Evolutionary conservation across 2,329 filamentous ascomycete species (phyloP), one percentile per base, ranked within the genome.

Genomic region (Mycocentrospora acerina): DNA sequence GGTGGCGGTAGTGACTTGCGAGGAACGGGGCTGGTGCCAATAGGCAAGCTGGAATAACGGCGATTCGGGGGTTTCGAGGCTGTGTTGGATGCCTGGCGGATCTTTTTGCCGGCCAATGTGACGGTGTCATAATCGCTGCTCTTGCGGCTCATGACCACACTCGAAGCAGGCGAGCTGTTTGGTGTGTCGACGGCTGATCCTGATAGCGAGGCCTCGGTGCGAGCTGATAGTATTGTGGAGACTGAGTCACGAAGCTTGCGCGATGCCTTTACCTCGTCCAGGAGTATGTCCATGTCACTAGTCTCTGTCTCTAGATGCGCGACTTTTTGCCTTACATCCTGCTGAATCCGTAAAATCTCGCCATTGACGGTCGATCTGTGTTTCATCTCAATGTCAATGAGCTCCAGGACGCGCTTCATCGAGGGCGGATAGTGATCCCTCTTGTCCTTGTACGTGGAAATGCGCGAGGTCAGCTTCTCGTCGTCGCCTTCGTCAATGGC

Each of bases 321-420:
- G 81, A 90, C 94, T 55, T 85, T 84, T n/a, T 81, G 76, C 58
- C 89, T 84, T 72, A 96, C 86, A 56, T 97, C 90, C 6, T 82
- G 80, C 57, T 95, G 85, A 22, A 97, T 74, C 29, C 90, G 82
- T 18, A 97, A 69, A 46, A 97, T 93, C 68, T 97, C 93, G 29
- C 93, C 93, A 60, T 98, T 97, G 38, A 97, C 89, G 0, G 93
- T 97, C 33, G 96, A 75, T n/a, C 93, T 82, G 60, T 97, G 90
- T 62, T 88, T 87, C 58, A 97, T 86, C n/a, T 93, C 93, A 62
- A 89, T 91, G 55, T 96, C 89, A 34, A 97, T 96, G 61, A 97
- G 94, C 26, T 85, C 83, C 13, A 97, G 71, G 7, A 98, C 89
- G 28, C 90, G 81, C 62, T 93, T 88, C 62, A 98, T 94, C 2